Percentiles rank a stretch among this genome's conserved stretches.
phyloP scores from a whole-genome alignment of 179 eudicot genomes.

The Drosera spatulata region DNA sequence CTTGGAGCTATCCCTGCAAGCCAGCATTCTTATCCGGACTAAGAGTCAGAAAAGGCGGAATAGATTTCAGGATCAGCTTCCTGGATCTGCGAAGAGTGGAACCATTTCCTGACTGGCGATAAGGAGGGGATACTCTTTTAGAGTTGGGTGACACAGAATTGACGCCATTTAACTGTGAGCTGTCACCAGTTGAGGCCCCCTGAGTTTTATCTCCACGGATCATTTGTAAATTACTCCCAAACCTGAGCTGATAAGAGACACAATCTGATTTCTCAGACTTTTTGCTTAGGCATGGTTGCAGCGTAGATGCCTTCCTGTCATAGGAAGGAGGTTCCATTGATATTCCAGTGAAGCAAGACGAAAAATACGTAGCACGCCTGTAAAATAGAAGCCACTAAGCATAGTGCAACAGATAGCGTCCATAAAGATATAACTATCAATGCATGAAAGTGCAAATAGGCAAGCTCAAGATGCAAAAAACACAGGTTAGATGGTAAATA shows the following conservation, averaged over 20 bases:
- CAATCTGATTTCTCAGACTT: constrained; percentile 4
- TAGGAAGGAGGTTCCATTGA: constrained; percentile 5
- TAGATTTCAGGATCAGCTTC: constrained; percentile 49
- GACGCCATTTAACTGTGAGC: constrained; percentile 12
- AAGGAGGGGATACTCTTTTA: constrained; percentile 42
- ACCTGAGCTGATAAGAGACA: background rate
- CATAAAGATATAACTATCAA: background rate
- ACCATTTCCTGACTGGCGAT: constrained; percentile 15
- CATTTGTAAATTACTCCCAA: constrained; percentile 12
- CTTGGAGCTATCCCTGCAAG: constrained; percentile 6
- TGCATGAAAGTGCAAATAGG: background rate
- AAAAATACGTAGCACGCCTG: constrained; percentile 18
- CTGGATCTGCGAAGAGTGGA: constrained; percentile 34
- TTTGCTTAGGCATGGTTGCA: constrained; percentile 17
- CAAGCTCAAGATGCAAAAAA: background rate
- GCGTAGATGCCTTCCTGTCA: constrained; percentile 4
- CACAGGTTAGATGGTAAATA: background rate
- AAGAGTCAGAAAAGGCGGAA: constrained; percentile 23
- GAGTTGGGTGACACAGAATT: constrained; percentile 36
- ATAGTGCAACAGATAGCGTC: background rate
- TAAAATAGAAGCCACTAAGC: background rate
- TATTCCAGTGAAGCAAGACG: constrained; percentile 14
- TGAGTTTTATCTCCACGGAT: constrained; percentile 21
- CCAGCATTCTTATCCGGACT: constrained; percentile 4
- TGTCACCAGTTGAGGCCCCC: constrained; percentile 12